These are phyloP conservation scores for Nemania bipapillata DNA, from an alignment of 2,329 filamentous ascomycete genomes.

Conservation along the genomic window DNA sequence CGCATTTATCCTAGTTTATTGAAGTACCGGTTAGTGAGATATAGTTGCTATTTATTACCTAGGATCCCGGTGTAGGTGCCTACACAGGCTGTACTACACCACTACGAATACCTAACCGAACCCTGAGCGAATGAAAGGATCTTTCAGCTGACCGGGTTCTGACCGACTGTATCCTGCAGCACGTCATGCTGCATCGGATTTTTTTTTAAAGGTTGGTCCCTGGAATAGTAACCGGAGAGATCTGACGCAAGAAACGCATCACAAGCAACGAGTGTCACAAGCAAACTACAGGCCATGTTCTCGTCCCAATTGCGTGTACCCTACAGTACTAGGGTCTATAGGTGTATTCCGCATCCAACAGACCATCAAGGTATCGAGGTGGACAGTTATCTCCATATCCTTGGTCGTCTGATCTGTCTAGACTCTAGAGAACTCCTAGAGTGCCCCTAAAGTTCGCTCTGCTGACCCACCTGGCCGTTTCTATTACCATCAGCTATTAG, in stretches of 20 bases:
- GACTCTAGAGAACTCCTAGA: neutral
- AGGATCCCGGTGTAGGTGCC: neutral
- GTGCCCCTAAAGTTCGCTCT: neutral
- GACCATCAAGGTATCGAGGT: neutral
- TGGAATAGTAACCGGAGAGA: slow-evolving; percentile 2
- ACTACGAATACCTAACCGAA: neutral
- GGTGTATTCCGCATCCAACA: neutral
- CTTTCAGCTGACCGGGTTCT: slow-evolving; percentile 25
- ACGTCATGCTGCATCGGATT: slow-evolving; percentile 20
- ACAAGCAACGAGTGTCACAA: slow-evolving; percentile 26
- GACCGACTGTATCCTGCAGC: neutral
- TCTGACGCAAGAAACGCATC: neutral
- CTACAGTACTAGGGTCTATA: neutral
- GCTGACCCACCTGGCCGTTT: slow-evolving; percentile 26
- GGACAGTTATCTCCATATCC: neutral
- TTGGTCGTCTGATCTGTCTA: slow-evolving; percentile 30
- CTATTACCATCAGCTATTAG: neutral
- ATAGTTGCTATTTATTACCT: neutral
- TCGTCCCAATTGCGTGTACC: neutral
- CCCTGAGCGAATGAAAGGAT: slow-evolving; percentile 2
- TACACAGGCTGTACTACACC: neutral
- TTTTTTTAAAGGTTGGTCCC: neutral
- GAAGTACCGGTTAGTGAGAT: neutral
- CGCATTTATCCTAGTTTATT: neutral
- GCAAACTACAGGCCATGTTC: neutral